These are phyloP conservation scores for Tulasnella sp. DNA, from an alignment of 768 basidiomycete genomes.

Conservation along the genomic window DNA sequence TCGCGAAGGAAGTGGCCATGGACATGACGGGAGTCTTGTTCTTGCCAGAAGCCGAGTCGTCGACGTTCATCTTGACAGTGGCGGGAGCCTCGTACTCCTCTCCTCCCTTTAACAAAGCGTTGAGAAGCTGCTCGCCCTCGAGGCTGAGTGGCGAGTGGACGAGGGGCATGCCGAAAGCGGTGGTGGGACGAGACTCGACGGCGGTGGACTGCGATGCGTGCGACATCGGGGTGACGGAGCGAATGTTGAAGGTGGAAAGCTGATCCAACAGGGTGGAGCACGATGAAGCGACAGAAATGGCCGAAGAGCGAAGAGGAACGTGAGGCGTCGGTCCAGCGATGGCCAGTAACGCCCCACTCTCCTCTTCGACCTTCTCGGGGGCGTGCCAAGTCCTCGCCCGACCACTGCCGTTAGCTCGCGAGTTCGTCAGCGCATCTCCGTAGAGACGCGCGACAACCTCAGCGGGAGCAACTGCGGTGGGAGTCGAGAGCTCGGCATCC, in stretches of 20 bases:
- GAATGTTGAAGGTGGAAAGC: neutral
- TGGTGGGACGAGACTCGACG: neutral
- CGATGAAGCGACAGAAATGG: neutral
- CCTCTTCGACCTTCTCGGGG: neutral
- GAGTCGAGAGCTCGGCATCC: neutral
- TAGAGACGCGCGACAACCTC: slow-evolving; percentile 8
- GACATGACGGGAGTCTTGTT: slow-evolving; percentile 8
- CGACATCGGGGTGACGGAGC: neutral
- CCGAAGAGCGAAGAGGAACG: neutral
- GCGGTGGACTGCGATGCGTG: neutral
- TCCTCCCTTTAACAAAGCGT: neutral
- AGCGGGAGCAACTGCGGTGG: neutral
- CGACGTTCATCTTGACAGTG: slow-evolving; percentile 19
- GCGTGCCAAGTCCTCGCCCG: slow-evolving; percentile 24
- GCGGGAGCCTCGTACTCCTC: neutral
- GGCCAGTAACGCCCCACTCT: neutral
- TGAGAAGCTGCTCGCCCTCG: neutral
- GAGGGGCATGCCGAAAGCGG: neutral
- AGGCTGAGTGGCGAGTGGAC: slow-evolving; percentile 6
- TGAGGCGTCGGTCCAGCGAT: neutral
- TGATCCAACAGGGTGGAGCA: neutral
- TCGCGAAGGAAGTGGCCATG: neutral
- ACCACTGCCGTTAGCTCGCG: slow-evolving; percentile 15
- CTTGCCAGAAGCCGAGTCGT: slow-evolving; percentile 3
- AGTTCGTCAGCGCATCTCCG: neutral